These are phyloP conservation scores for Sporothrix variecibatus DNA, from an alignment of 2,329 filamentous ascomycete genomes.

Conservation along the genomic window DNA sequence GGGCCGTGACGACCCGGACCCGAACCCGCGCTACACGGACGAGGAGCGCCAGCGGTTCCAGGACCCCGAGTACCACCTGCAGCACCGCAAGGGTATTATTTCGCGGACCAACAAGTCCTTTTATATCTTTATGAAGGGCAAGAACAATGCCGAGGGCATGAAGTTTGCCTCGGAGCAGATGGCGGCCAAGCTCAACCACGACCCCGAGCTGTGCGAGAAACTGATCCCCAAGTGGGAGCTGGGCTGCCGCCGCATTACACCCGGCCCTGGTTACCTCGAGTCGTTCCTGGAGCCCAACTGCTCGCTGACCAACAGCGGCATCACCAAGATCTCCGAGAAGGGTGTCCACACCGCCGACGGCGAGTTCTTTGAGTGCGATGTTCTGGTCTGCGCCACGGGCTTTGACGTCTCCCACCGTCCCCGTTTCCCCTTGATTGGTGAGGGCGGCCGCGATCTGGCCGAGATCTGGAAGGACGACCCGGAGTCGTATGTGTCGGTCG, in stretches of 20 bases:
- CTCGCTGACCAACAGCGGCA: conserved; percentile 41
- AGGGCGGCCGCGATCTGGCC: conserved; percentile 21
- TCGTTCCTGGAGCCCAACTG: conserved; percentile 48
- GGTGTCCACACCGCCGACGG: conserved; percentile 39
- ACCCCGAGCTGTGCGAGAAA: conserved; percentile 20
- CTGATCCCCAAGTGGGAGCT: conserved; percentile 30
- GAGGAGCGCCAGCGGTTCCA: conserved; percentile 17
- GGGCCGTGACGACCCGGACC: conserved; percentile 18
- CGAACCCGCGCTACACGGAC: conserved; percentile 16
- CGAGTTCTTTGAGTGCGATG: conserved; percentile 33
- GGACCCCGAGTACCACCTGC: conserved; percentile 23
- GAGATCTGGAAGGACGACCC: conserved; percentile 29
- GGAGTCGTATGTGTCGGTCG: conserved; percentile 13
- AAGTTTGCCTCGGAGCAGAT: conserved; percentile 11
- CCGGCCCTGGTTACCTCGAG: conserved; percentile 46
- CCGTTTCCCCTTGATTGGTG: conserved; percentile 36
- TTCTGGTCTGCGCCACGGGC: conserved; percentile 42
- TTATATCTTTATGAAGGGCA: conserved; percentile 20
- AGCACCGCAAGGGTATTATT: conserved; percentile 21
- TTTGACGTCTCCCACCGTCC: conserved; percentile 38
- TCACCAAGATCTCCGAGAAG: conserved; percentile 40
- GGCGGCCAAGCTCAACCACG: conserved; percentile 17
- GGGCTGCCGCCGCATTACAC: conserved; percentile 46
- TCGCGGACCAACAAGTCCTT: conserved; percentile 21
- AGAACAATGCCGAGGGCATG: conserved; percentile 16